Base-by-base conservation (phyloP, 1,284 basidiomycete species). In the Rhodotorula sp. region DNA sequence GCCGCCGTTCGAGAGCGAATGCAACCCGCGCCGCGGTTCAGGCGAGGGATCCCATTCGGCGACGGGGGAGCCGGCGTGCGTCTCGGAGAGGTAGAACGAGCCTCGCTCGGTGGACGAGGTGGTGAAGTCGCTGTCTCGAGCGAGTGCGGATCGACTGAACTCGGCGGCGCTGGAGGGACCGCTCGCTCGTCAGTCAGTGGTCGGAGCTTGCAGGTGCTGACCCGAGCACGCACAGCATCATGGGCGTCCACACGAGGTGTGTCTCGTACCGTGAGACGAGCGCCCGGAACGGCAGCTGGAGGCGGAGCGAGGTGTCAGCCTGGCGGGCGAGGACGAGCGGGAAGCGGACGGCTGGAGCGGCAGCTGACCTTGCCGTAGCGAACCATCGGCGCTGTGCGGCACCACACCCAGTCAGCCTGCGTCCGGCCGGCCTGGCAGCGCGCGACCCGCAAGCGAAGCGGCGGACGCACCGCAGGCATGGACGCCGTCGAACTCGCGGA, bases 221-320 rank as follows among this genome's bases (percentile, higher is more conserved):
- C 47, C 46, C n/a, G 10, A 5, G 20, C 20, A 56, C 69, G 16
- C 80, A 84, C 59, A 87, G 81, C 40, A 86, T 86, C 86, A 87
- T 87, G 1, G 86, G 86, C 24, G 86, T 86, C 63, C 83, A 82
- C 3, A 85, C 86, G 65, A 87, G 84, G 69, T 86, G 86, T 8
- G 83, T 83, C 60, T 86, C 82, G 78, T 86, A 86, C 44, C 82
- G 80, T 2, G 85, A 83, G 7, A 83, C 83, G 1, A 86, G 80
- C 62, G 85, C 82, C 11, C 86, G 81, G 75, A 86, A 87, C 3
- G 85, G 84, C 0, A 86, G 79, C 76, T 44, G 40, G 40, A 11
- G 13, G 40, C 15, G 40, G 40, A 44, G 40, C 7, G 40, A 44
- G 40, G 15, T 44, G 40, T 44, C 40, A 44, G 40, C 40, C 11